Evolutionary conservation across 768 basidiomycete species (phyloP).

Genomic region (Termitomyces sp.): DNA sequence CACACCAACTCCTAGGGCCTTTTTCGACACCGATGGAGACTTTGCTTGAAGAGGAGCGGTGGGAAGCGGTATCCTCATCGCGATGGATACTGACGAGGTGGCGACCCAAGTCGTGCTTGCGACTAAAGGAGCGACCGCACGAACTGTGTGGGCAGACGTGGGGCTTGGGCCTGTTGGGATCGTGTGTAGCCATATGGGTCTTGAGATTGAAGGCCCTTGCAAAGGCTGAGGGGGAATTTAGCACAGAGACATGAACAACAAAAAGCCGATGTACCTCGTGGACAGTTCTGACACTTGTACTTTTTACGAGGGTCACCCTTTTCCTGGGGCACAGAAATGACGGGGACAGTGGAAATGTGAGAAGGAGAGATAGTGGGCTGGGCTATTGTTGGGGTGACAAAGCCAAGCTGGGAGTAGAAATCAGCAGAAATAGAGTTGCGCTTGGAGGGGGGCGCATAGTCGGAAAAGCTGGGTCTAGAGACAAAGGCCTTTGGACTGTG

Average conservation of each 20-base stretch:
- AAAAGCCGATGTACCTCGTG: slow-evolving; percentile 46
- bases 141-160: slow-evolving; percentile 81
- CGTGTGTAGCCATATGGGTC: slow-evolving; percentile 93
- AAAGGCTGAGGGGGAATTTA: slow-evolving; percentile 50
- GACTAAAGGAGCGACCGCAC: slow-evolving; percentile 88
- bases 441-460: slow-evolving; percentile 45
- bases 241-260: slow-evolving; percentile 3
- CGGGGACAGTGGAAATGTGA: slow-evolving; percentile 47
- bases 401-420: slow-evolving; percentile 47
- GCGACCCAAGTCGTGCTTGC: slow-evolving; percentile 90
- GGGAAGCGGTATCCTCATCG: slow-evolving; percentile 48
- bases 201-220: slow-evolving; percentile 93
- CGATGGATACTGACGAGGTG: slow-evolving; percentile 85
- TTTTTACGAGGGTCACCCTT: slow-evolving; percentile 70
- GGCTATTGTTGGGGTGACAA: slow-evolving; percentile 21
- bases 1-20: slow-evolving; percentile 64
- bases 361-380: slow-evolving; percentile 53
- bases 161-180: slow-evolving; percentile 86
- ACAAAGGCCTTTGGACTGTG: slow-evolving; percentile 36
- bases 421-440: slow-evolving; percentile 36
- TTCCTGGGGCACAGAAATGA: slow-evolving; percentile 22
- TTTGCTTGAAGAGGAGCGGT: slow-evolving; percentile 31
- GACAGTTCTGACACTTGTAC: slow-evolving; percentile 71
- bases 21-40: slow-evolving; percentile 66
- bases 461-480: slow-evolving; percentile 54